Evolutionary conservation across 2,329 filamentous ascomycete genomes (phyloP), one percentile per base, ranked within the genome.

Genomic region (Ilyonectria mors-panacis): DNA sequence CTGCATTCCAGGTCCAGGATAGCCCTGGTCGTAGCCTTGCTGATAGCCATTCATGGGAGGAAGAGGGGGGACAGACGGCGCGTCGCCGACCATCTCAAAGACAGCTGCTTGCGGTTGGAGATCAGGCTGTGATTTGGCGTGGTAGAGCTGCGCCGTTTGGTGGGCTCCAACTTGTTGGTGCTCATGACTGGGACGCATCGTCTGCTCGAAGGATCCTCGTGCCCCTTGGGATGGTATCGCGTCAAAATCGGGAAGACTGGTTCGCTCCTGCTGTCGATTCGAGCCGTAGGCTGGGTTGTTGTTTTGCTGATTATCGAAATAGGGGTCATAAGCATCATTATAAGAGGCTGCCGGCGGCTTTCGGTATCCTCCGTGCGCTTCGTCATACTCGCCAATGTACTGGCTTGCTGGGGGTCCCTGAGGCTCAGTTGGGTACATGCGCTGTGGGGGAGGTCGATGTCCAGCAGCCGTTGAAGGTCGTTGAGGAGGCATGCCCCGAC

Each of bases 31-130:
- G 48, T 80, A 76, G 19, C 70, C 71, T 53, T 75, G 71, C 21
- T 74, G 78, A 53, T 78, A 79, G 26, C 76, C 66, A 65, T 76
- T 59, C 59, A 77, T 69, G 17, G 73, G 66, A 61, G 81, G 86
- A 75, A 85, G 81, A 45, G 81, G 83, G 12, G 90, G 89, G 33
- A 91, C 80, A 3, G 85, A 82, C 23, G 88, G 89, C 21, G 85
- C 84, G 72, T 93, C 90, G 28, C 83, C 86, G 2, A 88, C 90
- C 86, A 95, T 92, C 75, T 94, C 93, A 71, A 94, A 94, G 1
- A 93, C 86, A 9, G 92, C 92, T 2, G 89, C 85, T 73, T 93
- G 89, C 4, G 87, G 86, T 70, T 89, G 86, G 65, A 92, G 80
- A 75, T 92, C 88, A 33, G 91, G 90, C 75, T 93, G 91, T 12